Conservation (phyloP, 306 rosid genomes). For the Malus asiatica region DNA sequence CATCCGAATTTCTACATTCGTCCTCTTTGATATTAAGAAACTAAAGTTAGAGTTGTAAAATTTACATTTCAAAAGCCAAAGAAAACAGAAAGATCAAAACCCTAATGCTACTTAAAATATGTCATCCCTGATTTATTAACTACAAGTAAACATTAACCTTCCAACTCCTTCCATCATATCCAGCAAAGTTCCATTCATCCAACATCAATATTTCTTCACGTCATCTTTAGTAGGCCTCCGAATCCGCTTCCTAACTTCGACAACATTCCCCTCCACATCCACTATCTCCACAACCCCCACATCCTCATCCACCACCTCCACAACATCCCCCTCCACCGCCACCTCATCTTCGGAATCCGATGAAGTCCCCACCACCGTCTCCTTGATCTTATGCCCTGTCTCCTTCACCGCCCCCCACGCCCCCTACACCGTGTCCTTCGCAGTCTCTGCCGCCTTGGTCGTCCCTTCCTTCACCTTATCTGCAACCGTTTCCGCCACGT, state of each 20-base stretch:
- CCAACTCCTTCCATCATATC: neutral
- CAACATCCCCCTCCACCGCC: neutral
- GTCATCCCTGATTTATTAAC: neutral
- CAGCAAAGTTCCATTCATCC: neutral
- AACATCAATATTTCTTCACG: neutral
- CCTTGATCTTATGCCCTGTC: conserved; percentile 50
- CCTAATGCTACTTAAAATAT: neutral
- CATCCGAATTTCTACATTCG: too few species aligned
- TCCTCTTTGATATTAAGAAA: too few species aligned
- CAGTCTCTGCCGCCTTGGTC: conserved; percentile 2
- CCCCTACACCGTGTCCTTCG: conserved; percentile 4
- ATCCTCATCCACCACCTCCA: neutral
- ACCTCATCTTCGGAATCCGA: neutral
- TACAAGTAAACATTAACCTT: neutral
- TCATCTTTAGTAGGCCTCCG: neutral
- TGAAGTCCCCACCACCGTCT: neutral
- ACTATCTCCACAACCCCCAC: neutral
- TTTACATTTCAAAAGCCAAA: neutral
- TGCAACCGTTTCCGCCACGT: neutral
- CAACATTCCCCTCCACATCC: neutral
- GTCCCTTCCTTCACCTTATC: conserved; percentile 11
- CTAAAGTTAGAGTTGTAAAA: neutral
- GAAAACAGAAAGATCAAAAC: neutral
- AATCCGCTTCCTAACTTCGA: neutral
- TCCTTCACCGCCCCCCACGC: conserved; percentile 17